phyloP scores from a whole-genome alignment of 169 alveolate species.

The Cryptosporidium muris region DNA sequence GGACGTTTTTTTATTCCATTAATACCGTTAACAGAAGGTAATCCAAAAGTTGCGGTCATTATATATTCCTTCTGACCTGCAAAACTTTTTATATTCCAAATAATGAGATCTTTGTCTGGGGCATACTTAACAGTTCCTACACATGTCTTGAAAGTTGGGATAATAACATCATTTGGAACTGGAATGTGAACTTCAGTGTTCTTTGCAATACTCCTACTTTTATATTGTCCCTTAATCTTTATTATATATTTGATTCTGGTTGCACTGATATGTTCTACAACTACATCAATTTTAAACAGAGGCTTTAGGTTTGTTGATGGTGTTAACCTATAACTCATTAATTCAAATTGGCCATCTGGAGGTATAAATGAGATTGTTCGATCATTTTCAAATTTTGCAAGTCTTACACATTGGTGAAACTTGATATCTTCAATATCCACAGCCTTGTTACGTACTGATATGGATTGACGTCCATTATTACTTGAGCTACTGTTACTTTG shows the following conservation, averaged over 20 bases:
- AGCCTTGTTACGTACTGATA: slow-evolving; percentile 79
- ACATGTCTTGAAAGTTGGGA: slow-evolving; percentile 88
- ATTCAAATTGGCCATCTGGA: slow-evolving; percentile 99
- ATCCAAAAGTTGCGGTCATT: slow-evolving; percentile 95
- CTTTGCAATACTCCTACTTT: slow-evolving; percentile 93
- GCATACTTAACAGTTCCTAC: slow-evolving; percentile 95
- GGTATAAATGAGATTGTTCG: slow-evolving; percentile 97
- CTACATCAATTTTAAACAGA: slow-evolving; percentile 94
- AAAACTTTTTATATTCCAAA: slow-evolving; percentile 96
- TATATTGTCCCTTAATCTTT: slow-evolving; percentile 91
- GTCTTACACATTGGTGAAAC: slow-evolving; percentile 97
- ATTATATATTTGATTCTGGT: slow-evolving; percentile 93
- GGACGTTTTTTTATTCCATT: slow-evolving; percentile 84
- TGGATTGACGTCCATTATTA: slow-evolving; percentile 2
- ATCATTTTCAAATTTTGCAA: slow-evolving; percentile 94
- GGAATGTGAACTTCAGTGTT: slow-evolving; percentile 97
- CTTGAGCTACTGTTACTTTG: slow-evolving; percentile 12
- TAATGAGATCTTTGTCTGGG: slow-evolving; percentile 94
- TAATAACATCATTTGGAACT: slow-evolving; percentile 96
- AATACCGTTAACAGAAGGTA: slow-evolving; percentile 90
- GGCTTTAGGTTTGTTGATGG: slow-evolving; percentile 91
- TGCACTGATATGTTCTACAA: slow-evolving; percentile 88
- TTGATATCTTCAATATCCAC: slow-evolving; percentile 98
- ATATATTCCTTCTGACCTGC: slow-evolving; percentile 98
- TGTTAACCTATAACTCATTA: slow-evolving; percentile 96